Conservation (phyloP, 2,329 filamentous ascomycete genomes). For the Berkeleyomyces basicola region DNA sequence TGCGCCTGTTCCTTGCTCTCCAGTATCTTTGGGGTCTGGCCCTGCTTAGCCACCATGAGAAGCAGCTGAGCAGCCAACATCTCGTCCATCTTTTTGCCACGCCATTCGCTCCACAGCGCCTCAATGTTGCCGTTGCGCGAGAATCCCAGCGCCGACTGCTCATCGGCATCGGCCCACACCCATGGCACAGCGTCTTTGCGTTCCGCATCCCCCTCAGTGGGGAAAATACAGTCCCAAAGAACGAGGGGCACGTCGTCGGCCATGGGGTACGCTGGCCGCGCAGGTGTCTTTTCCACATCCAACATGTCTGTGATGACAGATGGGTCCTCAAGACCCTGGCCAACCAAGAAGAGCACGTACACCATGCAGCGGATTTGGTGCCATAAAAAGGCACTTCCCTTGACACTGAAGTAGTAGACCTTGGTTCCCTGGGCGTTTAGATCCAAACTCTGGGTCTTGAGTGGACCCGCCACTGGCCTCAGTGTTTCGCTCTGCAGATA, state of each 20-base stretch:
- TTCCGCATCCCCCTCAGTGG: conserved; percentile 18
- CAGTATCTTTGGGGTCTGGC: conserved; percentile 14
- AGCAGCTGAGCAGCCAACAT: conserved; percentile 61
- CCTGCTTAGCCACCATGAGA: conserved; percentile 36
- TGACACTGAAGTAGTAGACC: conserved; percentile 75
- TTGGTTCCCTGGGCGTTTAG: conserved; percentile 29
- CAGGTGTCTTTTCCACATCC: conserved; percentile 51
- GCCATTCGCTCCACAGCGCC: conserved; percentile 69
- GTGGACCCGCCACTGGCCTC: conserved; percentile 17
- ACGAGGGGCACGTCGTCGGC: conserved; percentile 80
- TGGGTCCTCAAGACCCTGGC: conserved; percentile 69
- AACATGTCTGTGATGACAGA: conserved; percentile 58
- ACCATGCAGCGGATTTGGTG: conserved; percentile 95
- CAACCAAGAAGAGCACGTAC: conserved; percentile 79
- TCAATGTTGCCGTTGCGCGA: conserved; percentile 52
- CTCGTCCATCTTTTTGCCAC: conserved; percentile 77
- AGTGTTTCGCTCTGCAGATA: conserved; percentile 32
- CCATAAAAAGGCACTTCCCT: conserved; percentile 90
- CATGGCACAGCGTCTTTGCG: conserved; percentile 50
- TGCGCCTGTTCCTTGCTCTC: conserved; percentile 4
- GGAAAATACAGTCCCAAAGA: conserved; percentile 91
- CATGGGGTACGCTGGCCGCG: conserved; percentile 78
- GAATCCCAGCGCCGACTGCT: conserved; percentile 40
- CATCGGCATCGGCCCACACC: conserved; percentile 57
- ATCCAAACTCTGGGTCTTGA: not conserved